Conservation (phyloP, 1,284 basidiomycete genomes). For the Puccinia polysora region DNA sequence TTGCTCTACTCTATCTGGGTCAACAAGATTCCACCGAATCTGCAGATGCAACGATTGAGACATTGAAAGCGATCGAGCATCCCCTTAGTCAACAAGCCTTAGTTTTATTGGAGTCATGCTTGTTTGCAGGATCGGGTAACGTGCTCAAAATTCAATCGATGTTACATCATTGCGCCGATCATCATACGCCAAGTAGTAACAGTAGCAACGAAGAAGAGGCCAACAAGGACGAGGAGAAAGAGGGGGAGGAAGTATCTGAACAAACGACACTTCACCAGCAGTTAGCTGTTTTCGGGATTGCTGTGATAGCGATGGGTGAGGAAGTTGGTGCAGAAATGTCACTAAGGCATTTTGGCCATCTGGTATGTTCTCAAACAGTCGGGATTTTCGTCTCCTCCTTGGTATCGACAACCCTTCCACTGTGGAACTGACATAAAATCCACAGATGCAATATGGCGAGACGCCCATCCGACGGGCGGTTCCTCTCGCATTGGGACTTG, state of each 20-base stretch:
- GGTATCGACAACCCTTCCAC: background rate
- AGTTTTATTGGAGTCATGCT: conserved; percentile 87
- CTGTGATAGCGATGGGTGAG: conserved; percentile 95
- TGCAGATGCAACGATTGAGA: conserved; percentile 90
- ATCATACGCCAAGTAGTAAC: conserved; percentile 53
- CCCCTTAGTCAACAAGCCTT: conserved; percentile 85
- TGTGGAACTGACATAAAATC: background rate
- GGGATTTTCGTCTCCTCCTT: background rate
- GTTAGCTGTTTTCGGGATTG: conserved; percentile 89
- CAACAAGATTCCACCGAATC: conserved; percentile 65
- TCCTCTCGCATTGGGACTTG: conserved; percentile 90
- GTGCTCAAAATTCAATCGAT: conserved; percentile 90
- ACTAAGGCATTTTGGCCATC: conserved; percentile 84
- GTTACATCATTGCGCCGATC: conserved; percentile 89
- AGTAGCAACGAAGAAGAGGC: conserved; percentile 44
- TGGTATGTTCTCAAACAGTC: conserved; percentile 52
- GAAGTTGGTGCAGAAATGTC: conserved; percentile 98
- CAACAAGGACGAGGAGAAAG: conserved; percentile 49
- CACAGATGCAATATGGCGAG: conserved; percentile 92
- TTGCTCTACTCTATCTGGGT: conserved; percentile 78
- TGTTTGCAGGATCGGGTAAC: conserved; percentile 92
- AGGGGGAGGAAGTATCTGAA: conserved; percentile 60
- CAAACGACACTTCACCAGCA: conserved; percentile 82
- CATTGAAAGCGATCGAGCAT: conserved; percentile 90
- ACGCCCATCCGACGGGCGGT: conserved; percentile 85